Evolutionary conservation across 371 early-diverging fungal species (phyloP).

Genomic region (Apophysomyces variabilis): DNA sequence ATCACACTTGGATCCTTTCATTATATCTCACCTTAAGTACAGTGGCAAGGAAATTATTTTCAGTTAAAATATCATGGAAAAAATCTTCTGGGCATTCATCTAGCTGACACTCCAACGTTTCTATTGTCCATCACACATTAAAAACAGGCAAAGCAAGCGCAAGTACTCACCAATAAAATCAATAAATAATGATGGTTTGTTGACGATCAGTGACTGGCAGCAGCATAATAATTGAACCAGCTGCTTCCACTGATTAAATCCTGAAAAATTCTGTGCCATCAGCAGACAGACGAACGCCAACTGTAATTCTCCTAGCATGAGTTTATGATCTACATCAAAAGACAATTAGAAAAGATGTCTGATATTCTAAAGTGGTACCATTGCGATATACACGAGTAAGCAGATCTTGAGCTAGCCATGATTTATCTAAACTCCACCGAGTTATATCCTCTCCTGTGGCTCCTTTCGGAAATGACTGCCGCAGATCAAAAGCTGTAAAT

Average conservation of each 20-base stretch:
- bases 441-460: conserved; percentile 76
- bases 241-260: conserved; percentile 90
- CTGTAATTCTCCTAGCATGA: conserved; percentile 82
- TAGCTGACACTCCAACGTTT: conserved; percentile 65
- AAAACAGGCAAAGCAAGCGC: neutral
- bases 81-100: conserved; percentile 84
- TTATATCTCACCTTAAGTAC: conserved; percentile 51
- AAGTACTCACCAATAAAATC: conserved; percentile 63
- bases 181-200: conserved; percentile 47
- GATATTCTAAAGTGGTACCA: conserved; percentile 33
- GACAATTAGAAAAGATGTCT: neutral
- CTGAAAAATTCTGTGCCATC: conserved; percentile 84
- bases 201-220: conserved; percentile 61
- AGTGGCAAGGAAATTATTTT: conserved; percentile 69
- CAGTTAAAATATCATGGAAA: conserved; percentile 73
- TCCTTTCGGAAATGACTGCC: conserved; percentile 78
- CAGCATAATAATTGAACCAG: conserved; percentile 74
- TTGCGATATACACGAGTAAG: conserved; percentile 47
- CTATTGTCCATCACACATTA: conserved; percentile 23
- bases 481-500: conserved; percentile 77
- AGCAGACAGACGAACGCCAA: conserved; percentile 81
- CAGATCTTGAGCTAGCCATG: conserved; percentile 73
- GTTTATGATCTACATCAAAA: conserved; percentile 34
- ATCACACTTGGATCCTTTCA: neutral
- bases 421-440: conserved; percentile 89